Conservation (phyloP, 2,329 filamentous ascomycete genomes). For the Coniella lustricola region DNA sequence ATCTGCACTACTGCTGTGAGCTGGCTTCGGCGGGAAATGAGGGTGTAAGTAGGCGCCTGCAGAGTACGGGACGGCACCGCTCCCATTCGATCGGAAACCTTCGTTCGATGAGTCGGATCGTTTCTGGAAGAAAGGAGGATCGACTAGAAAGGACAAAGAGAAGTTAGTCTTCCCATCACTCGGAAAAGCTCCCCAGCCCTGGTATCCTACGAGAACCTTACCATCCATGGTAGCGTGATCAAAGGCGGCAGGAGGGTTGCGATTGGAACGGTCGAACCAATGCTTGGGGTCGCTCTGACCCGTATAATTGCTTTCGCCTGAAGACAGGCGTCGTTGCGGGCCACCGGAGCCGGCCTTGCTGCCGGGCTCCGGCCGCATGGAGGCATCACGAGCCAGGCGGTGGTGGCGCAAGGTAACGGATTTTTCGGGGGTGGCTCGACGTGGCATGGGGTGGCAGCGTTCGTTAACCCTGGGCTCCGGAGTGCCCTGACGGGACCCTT, state of each 20-base stretch:
- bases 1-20: slow-evolving; percentile 57
- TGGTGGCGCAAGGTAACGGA: slow-evolving; percentile 44
- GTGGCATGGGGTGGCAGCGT: slow-evolving; percentile 35
- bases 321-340: slow-evolving; percentile 34
- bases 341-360: slow-evolving; percentile 14
- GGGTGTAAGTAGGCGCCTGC: slow-evolving; percentile 3
- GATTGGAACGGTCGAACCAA: slow-evolving; percentile 50
- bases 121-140: slow-evolving; percentile 50
- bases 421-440: slow-evolving; percentile 36
- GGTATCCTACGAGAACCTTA: slow-evolving; percentile 22
- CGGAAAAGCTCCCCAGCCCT: too few relatives aligned
- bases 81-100: slow-evolving; percentile 22
- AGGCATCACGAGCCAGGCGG: slow-evolving; percentile 36
- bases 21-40: slow-evolving; percentile 18
- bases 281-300: slow-evolving; percentile 41
- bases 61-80: slow-evolving; percentile 19
- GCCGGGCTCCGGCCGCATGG: slow-evolving; percentile 18
- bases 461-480: slow-evolving; percentile 20
- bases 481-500: slow-evolving; percentile 19
- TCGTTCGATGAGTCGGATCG: slow-evolving; percentile 46
- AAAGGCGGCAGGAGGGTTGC: slow-evolving; percentile 37
- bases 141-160: slow-evolving; percentile 35
- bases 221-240: slow-evolving; percentile 42
- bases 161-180: too few relatives aligned
- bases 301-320: slow-evolving; percentile 43